Evolutionary conservation across 495 filamentous ascomycete genomes (phyloP).

Genomic region (Cudoniella acicularis): DNA sequence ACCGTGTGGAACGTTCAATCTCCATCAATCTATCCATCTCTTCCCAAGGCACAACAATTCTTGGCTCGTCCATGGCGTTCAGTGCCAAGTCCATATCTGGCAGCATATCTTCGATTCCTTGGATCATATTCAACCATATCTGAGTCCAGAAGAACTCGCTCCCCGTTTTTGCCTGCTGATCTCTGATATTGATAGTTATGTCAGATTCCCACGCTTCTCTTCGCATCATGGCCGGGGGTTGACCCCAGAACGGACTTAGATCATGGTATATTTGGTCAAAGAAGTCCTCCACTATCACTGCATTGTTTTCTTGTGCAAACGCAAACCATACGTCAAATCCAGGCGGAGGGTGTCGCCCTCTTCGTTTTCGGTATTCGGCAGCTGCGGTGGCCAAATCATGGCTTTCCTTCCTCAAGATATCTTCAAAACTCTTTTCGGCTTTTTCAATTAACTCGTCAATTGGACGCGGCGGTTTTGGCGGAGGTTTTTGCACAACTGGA

Average conservation of each 20-base stretch:
- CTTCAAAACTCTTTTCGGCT: constrained; percentile 38
- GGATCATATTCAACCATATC: constrained; percentile 55
- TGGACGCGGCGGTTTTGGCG: constrained; percentile 29
- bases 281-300: constrained; percentile 64
- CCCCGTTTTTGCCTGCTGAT: constrained; percentile 49
- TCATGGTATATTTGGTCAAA: constrained; percentile 72
- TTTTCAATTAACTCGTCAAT: constrained; percentile 43
- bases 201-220: constrained; percentile 49
- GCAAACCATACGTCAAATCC: constrained; percentile 68
- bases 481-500: background rate
- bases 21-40: constrained; percentile 54
- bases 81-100: constrained; percentile 71
- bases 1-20: constrained; percentile 46
- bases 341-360: constrained; percentile 70
- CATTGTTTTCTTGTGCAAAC: constrained; percentile 56
- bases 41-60: constrained; percentile 64
- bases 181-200: constrained; percentile 55
- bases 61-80: constrained; percentile 67
- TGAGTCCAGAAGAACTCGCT: constrained; percentile 62
- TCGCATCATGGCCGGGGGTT: constrained; percentile 53
- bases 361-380: constrained; percentile 53
- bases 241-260: constrained; percentile 66
- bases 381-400: constrained; percentile 55
- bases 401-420: constrained; percentile 36
- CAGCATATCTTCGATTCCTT: constrained; percentile 53